Base-by-base conservation (phyloP, 208 protist genomes). In the Trypanosoma congolense region DNA sequence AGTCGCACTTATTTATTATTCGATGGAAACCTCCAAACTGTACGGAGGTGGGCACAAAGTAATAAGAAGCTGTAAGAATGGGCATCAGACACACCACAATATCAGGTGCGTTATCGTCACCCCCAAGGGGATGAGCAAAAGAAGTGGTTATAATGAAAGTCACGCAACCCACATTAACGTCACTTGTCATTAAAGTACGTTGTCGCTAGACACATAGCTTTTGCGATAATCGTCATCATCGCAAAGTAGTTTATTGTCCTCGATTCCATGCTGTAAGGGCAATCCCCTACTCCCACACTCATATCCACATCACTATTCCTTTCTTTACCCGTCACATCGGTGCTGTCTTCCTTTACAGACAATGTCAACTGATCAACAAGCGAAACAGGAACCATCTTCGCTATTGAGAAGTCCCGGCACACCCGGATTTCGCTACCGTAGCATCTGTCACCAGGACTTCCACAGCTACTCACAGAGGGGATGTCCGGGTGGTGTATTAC, bases 241-340 rank as follows among this genome's bases (percentile, higher is more conserved):
- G 36, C 56, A 65, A 86, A 80, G 48, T 79, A 86, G 46, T 78
- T 45, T 28, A 86, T 63, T 38, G 75, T 75, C 44, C 75, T 61
- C 10, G 79, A 63, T 55, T 86, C 71, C 73, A 83, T 62, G 29
- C 76, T 66, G 50, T 77, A 82, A 24, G 80, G 80, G 33, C 68
- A 78, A 0, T 52, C 63, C 25, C 70, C 62, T 41, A 56, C 14
- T 9, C 30, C 59, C 6, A 45, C 43, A 10, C 19, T 12, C 4
- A 4, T 26, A 21, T 52, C 45, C 18, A 54, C 53, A 42, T 58
- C 55, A 9, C 2, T 56, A 16, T 35, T 35, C 19, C 25, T 36
- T 4, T 46, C 41, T 24, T 30, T 50, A 36, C 28, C 41, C 30
- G 29, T 36, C 21, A 3, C 24, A 10, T 29, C 43, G 1, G n/a